phyloP scores from a whole-genome alignment of 495 filamentous ascomycete species.

The Penicillium flavigenum region DNA sequence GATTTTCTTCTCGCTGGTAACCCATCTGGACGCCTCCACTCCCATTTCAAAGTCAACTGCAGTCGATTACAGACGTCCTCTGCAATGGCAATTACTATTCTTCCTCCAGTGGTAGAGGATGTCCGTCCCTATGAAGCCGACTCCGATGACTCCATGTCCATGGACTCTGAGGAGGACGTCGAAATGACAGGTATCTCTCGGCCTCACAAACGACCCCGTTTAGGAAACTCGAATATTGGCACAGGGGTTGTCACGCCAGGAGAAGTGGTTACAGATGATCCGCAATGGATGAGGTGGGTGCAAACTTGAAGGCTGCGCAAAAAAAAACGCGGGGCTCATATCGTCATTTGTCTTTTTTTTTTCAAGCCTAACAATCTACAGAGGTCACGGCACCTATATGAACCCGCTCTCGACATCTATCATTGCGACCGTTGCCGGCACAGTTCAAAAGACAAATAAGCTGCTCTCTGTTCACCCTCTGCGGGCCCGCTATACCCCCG shows the following conservation, averaged over 20 bases:
- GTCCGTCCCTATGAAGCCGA: conserved; percentile 29
- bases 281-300: conserved; percentile 91
- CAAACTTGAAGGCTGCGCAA: neutral
- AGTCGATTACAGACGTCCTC: neutral
- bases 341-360: conserved; percentile 1
- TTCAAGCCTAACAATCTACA: conserved; percentile 30
- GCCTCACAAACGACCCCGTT: conserved; percentile 41
- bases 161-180: conserved; percentile 63
- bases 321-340: conserved; percentile 1
- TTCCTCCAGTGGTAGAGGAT: conserved; percentile 57
- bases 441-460: conserved; percentile 89
- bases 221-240: conserved; percentile 30
- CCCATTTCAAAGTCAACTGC: neutral
- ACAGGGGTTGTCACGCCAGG: conserved; percentile 79
- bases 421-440: conserved; percentile 82
- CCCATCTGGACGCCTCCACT: neutral
- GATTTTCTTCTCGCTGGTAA: conserved; percentile 10
- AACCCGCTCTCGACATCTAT: conserved; percentile 63
- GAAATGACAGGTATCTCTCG: conserved; percentile 48
- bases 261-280: conserved; percentile 81
- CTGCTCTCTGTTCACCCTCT: conserved; percentile 85
- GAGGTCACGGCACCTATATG: conserved; percentile 81
- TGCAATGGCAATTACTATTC: conserved; percentile 77
- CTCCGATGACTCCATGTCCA: conserved; percentile 47
- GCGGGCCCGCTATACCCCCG: conserved; percentile 89